Conservation (phyloP, 345 rosid genomes). For the Sisymbrium altissimum region DNA sequence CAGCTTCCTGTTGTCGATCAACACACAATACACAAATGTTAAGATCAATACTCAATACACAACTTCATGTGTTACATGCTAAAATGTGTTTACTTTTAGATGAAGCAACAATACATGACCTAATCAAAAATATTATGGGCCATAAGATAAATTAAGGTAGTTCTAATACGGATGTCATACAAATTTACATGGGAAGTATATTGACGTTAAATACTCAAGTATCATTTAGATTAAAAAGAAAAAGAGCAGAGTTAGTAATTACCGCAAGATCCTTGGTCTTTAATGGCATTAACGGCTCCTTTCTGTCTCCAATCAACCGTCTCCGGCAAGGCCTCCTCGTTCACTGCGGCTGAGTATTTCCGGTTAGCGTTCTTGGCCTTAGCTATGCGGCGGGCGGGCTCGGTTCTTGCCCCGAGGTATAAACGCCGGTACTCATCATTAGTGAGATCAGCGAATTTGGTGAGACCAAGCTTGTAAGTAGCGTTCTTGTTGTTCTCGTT, state of each 20-base stretch:
- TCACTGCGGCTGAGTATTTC: constrained; percentile 36
- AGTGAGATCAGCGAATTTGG: constrained; percentile 73
- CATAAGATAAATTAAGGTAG: too few species aligned
- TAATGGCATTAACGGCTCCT: constrained; percentile 73
- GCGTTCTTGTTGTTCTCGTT: constrained; percentile 52
- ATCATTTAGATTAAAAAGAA: not conserved
- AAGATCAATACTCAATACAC: not conserved
- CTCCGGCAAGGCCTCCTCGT: constrained; percentile 53
- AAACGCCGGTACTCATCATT: constrained; percentile 68
- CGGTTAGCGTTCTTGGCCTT: constrained; percentile 41
- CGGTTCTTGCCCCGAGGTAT: constrained; percentile 37
- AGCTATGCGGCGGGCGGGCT: constrained; percentile 40
- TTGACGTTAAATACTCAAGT: not conserved
- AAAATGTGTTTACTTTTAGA: not conserved
- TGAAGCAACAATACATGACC: not conserved
- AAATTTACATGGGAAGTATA: too few species aligned
- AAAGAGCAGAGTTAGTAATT: not conserved
- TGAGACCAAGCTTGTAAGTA: constrained; percentile 65
- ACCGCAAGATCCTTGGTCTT: constrained; percentile 91
- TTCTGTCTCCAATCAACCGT: constrained; percentile 73
- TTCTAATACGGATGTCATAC: too few species aligned
- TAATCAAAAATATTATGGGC: too few species aligned
- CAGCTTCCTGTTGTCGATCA: constrained; percentile 66
- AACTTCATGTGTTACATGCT: not conserved
- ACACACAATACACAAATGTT: not conserved